phyloP scores from a whole-genome alignment of 306 rosid genomes.

The Datisca glomerata region DNA sequence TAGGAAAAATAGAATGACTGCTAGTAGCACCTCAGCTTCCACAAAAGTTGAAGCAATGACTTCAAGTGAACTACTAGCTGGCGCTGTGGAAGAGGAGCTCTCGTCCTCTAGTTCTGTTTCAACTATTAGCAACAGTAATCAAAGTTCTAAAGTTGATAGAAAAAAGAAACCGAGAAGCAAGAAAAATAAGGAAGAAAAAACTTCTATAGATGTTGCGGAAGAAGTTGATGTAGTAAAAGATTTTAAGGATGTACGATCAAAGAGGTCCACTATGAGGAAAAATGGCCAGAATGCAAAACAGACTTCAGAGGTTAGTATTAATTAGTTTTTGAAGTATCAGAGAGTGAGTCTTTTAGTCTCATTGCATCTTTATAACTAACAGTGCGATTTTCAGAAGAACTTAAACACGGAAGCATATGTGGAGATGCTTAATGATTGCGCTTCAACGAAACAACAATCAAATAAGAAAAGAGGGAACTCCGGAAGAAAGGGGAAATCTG shows the following conservation, averaged over 20 bases:
- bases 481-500: slow-evolving; percentile 16
- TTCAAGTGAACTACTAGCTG: slow-evolving; percentile 16
- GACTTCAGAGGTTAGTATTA: slow-evolving; percentile 35
- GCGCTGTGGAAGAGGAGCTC: slow-evolving; percentile 14
- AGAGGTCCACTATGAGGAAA: slow-evolving; percentile 14
- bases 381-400: slow-evolving; percentile 37
- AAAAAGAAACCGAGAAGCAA: slow-evolving; percentile 34
- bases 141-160: slow-evolving; percentile 19
- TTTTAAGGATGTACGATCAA: slow-evolving; percentile 23
- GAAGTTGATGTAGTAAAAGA: slow-evolving; percentile 20
- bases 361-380: slow-evolving; percentile 28
- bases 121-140: slow-evolving; percentile 7
- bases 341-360: slow-evolving; percentile 2
- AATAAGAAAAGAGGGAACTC: slow-evolving; percentile 37
- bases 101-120: slow-evolving; percentile 9
- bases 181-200: slow-evolving; percentile 24
- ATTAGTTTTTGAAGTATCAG: slow-evolving; percentile 4
- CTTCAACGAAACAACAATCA: slow-evolving; percentile 23
- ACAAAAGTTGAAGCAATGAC: slow-evolving; percentile 13
- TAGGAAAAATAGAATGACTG: slow-evolving; percentile 15
- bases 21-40: slow-evolving; percentile 16
- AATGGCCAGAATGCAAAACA: slow-evolving; percentile 10
- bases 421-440: slow-evolving; percentile 24
- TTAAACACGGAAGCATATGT: slow-evolving; percentile 11
- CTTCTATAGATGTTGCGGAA: slow-evolving; percentile 13